Evolutionary conservation across 1,284 basidiomycete species (phyloP), one percentile per base, ranked within the genome.

Genomic region (Rhodotorula mucilaginosa): DNA sequence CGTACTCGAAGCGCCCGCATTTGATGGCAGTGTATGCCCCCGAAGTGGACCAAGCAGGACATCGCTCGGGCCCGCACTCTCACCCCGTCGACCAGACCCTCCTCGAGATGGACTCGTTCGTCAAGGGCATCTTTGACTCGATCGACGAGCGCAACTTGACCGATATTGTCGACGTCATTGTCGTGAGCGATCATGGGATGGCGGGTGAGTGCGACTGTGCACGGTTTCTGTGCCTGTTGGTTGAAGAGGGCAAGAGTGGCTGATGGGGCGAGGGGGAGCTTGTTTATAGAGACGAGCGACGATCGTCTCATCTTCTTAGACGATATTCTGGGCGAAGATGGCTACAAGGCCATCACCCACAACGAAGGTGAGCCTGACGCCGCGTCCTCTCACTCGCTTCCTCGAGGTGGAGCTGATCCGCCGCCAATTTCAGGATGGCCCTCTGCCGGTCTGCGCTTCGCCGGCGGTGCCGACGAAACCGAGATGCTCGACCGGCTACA

Each of bases 151-250:
- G 93, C 3, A 91, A 93, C 78, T 83, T 95, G 47, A 87, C 87
- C 1, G 86, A 90, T 51, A 89, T 96, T 44, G 89, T 95, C 46
- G 91, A 97, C 80, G 84, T 97, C 44, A 85, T 96, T 39, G 92
- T 95, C 77, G 91, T 97, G 64, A 91, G 89, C 70, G 94, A 97
- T 81, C 93, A 97, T 79, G 94, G 93, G 5, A 96, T 97, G 93
- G 68, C 61, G 2, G 65, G 65, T 69, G 39, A 31, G 46, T 61
- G 16, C 12, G 39, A 12, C 39, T 44, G 57, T n/a, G 49, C 59
- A 52, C 44, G 16, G 19, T 34, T 47, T 29, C 26, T 46, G 16
- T 26, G 18, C 29, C 39, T n/a, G 3, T 44, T 39, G 3, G 51
- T 21, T 12, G 29, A 19, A 21, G 21, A 34, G 19, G 19, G 31